Percentiles rank a stretch among this genome's conserved stretches.
Conservation (phyloP, 169 alveolate species). For the Cryptosporidium viatorum region DNA sequence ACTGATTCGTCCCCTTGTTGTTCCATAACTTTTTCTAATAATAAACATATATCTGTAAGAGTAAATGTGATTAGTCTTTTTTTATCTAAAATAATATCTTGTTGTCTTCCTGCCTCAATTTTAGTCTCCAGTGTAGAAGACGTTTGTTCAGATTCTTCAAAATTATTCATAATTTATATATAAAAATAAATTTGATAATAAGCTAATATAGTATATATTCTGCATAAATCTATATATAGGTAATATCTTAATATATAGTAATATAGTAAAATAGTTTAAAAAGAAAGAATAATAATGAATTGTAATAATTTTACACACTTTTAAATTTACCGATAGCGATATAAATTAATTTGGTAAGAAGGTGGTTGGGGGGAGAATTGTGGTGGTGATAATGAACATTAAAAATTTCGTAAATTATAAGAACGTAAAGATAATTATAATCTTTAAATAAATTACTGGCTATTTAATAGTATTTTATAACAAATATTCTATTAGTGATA, state of each 20-base stretch:
- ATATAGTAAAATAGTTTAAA: no score
- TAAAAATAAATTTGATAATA: neutral
- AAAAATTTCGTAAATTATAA: no score
- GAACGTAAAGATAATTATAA: no score
- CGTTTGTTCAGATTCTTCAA: neutral
- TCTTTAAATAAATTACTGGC: neutral
- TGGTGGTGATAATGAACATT: no score
- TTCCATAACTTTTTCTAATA: conserved; percentile 30
- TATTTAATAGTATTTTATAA: no score
- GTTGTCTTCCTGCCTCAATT: conserved; percentile 35
- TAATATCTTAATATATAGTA: neutral
- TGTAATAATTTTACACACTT: neutral
- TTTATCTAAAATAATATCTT: conserved; percentile 10
- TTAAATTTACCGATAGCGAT: neutral
- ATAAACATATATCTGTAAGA: conserved; percentile 38
- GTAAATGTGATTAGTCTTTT: conserved; percentile 33
- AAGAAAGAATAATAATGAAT: no score
- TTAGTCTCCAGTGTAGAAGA: neutral
- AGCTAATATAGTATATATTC: neutral
- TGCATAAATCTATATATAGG: no score
- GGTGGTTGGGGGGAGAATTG: neutral
- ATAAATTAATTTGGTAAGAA: neutral
- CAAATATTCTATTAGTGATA: no score
- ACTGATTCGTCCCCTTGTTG: conserved; percentile 73
- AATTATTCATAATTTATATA: neutral